phyloP scores from a whole-genome alignment of 176 grass and related monocot genomes.

The bread wheat (Triticum aestivum) region IWGSC_CS_RefSeq_v2.1 NC_057812.1:498974558-498975057 shows the following conservation, averaged over 20 bases:
- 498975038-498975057: conserved; percentile 78
- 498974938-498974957: conserved; percentile 77
- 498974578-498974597: not conserved
- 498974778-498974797: conserved; percentile 86
- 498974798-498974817: conserved; percentile 87
- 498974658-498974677: conserved; percentile 88
- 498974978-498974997: conserved; percentile 61
- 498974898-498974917: conserved; percentile 10
- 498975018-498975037: conserved; percentile 79
- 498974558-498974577: conserved; percentile 5
- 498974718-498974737: conserved; percentile 78
- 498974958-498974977: conserved; percentile 77
- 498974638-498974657: conserved; percentile 65
- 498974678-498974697: conserved; percentile 85
- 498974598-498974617: not conserved
- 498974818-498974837: conserved; percentile 84
- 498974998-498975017: conserved; percentile 51
- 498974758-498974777: conserved; percentile 71
- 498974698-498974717: conserved; percentile 90
- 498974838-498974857: conserved; percentile 35
- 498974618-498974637: conserved; percentile 20
- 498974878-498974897: conserved; percentile 10
- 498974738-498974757: conserved; percentile 87
- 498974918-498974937: conserved; percentile 90
- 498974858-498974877: conserved; percentile 11